Percentiles rank a stretch among this genome's conserved stretches.
Conservation (phyloP, 257 asterid species). For the Echites panduratus region DNA sequence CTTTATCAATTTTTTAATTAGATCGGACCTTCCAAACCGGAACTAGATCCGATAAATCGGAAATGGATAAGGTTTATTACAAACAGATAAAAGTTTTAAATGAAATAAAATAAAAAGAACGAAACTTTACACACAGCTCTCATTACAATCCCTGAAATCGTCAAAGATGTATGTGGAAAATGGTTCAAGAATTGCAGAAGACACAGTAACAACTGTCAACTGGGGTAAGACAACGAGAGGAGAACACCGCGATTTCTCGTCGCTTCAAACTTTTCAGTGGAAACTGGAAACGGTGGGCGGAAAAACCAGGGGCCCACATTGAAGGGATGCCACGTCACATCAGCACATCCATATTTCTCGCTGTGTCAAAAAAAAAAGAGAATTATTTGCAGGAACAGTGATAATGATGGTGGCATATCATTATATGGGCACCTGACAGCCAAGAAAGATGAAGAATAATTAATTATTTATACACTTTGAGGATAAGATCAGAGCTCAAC, state of each 20-base stretch:
- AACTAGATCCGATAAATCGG: background rate
- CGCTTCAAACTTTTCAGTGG: background rate
- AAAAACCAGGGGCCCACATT: slow-evolving; percentile 24
- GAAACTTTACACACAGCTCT: too few relatives aligned
- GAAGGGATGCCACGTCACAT: slow-evolving; percentile 34
- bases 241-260: background rate
- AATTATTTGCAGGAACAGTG: too few relatives aligned
- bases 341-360: slow-evolving; percentile 19
- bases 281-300: slow-evolving; percentile 40
- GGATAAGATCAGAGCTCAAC: background rate
- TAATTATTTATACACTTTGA: background rate
- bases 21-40: background rate
- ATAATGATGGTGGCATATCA: background rate
- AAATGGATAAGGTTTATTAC: background rate
- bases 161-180: background rate
- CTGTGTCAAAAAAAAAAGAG: too few relatives aligned
- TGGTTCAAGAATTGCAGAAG: background rate
- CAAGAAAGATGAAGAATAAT: background rate
- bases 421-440: background rate
- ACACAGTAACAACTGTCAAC: background rate
- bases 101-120: too few relatives aligned
- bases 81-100: background rate
- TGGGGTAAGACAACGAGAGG: background rate
- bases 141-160: background rate
- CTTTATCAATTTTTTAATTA: too few relatives aligned